Base-by-base conservation (phyloP, 805 yeast species). In the Tetrapisispora iriomotensis region DNA sequence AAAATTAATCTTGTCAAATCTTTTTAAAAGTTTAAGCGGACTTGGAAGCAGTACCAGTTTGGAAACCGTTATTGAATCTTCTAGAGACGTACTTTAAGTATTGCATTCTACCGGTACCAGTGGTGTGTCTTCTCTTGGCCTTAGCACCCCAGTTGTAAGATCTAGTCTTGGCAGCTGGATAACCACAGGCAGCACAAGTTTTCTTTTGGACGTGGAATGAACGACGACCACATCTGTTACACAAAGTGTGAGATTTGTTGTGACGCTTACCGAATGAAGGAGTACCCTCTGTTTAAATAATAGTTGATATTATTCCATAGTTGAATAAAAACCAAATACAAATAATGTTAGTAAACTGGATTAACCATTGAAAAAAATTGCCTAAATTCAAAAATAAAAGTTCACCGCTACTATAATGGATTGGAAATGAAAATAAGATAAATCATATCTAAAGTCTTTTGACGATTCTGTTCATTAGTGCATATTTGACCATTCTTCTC, bases 201-300 rank as follows among this genome's bases (percentile, higher is more conserved):
- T 85, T 84, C 95, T 90, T 92, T 79, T 92, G 98, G 70, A 82
- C 74, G 77, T 92, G 97, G 94, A 90, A 90, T 49, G 96, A 82
- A 78, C 97, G 95, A 68, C 78, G 75, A 67, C 97, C 97, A 79
- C 98, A 92, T 82, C 95, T 82, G 79, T 83, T 86, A 81, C 98
- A 92, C 73, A 88, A 77, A 69, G 94, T 82, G 86, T 92, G 98
- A 69, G 97, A 82, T 78, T 92, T 92, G 90, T 84, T 88, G 85
- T 92, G 96, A 74, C 92, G 87, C 79, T 90, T 90, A 81, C 98
- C 98, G 80, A 86, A 82, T 71, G 96, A 86, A 76, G 97, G 96
- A 73, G 98, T 90, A 85, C 98, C 98, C 87, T 90, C 94, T 77
- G 44, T 49, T 49, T 45, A 38, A 45, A 50, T 48, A 62, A 54